Conservation (phyloP, 305 asterid species). For the Fraxinus platypoda region DNA sequence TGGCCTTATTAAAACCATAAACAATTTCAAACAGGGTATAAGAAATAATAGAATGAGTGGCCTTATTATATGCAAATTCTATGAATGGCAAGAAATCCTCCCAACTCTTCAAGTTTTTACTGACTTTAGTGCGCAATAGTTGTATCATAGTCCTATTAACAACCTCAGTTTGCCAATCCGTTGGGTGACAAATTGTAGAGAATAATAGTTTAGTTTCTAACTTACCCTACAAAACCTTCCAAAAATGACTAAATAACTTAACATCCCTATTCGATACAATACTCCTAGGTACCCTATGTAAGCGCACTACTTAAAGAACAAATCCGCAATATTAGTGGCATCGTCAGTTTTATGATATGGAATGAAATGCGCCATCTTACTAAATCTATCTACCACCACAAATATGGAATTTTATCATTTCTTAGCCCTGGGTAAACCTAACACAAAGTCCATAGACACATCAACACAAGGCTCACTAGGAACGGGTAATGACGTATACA, state of each 20-base stretch:
- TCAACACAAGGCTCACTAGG: not conserved
- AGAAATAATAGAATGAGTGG: not conserved
- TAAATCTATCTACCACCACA: not conserved
- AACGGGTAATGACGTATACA: not conserved
- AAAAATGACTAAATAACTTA: too few relatives aligned
- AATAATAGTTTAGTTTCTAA: not conserved
- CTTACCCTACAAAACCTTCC: not conserved
- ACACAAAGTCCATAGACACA: not conserved
- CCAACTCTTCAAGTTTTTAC: not conserved
- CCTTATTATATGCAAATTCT: not conserved
- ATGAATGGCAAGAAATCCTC: not conserved
- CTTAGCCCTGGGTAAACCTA: too few relatives aligned
- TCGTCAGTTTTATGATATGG: not conserved
- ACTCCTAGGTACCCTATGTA: not conserved
- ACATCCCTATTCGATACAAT: not conserved
- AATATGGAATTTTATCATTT: too few relatives aligned
- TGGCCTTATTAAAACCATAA: not conserved
- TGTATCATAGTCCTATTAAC: not conserved
- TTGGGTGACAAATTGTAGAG: not conserved
- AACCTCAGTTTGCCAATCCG: not conserved
- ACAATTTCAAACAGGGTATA: not conserved
- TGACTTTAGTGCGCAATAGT: not conserved
- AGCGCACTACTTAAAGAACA: not conserved
- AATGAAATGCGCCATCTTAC: not conserved
- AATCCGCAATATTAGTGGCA: not conserved